Evolutionary conservation across 352 stramenopile genomes (phyloP).

Genomic region (Phytophthora gonapodyides): DNA sequence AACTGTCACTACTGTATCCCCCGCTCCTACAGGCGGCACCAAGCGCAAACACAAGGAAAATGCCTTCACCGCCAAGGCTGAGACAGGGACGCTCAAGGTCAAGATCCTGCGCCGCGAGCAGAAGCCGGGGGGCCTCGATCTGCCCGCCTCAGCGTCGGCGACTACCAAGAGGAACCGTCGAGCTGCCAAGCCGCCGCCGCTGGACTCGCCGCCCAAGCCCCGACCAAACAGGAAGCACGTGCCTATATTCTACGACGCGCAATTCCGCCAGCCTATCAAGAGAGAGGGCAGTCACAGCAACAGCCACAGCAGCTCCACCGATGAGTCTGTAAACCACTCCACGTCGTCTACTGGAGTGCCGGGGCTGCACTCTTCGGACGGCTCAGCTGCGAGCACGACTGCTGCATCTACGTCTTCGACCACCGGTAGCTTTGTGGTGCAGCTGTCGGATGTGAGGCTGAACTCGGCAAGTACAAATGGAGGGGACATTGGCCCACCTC

Average conservation of each 20-base stretch:
- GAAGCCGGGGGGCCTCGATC: background rate
- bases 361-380: conserved; percentile 22
- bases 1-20: background rate
- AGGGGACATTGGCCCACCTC: conserved; percentile 31
- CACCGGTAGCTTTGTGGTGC: conserved; percentile 16
- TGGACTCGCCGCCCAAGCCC: conserved; percentile 66
- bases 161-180: conserved; percentile 17
- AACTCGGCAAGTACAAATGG: conserved; percentile 20
- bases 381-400: conserved; percentile 10
- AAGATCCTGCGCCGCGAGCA: conserved; percentile 77
- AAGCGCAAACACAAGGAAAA: conserved; percentile 84
- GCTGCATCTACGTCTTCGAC: conserved; percentile 42
- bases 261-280: conserved; percentile 41
- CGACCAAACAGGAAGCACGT: conserved; percentile 84
- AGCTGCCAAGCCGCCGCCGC: conserved; percentile 10
- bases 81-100: conserved; percentile 76
- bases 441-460: conserved; percentile 40
- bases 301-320: conserved; percentile 36
- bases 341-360: conserved; percentile 41
- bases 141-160: background rate
- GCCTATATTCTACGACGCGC: conserved; percentile 77
- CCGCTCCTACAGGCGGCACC: conserved; percentile 31
- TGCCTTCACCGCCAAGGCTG: conserved; percentile 72
- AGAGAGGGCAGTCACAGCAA: conserved; percentile 6
- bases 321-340: conserved; percentile 40